Evolutionary conservation across 2,329 filamentous ascomycete genomes (phyloP).

Genomic region (Davidsoniella virescens): DNA sequence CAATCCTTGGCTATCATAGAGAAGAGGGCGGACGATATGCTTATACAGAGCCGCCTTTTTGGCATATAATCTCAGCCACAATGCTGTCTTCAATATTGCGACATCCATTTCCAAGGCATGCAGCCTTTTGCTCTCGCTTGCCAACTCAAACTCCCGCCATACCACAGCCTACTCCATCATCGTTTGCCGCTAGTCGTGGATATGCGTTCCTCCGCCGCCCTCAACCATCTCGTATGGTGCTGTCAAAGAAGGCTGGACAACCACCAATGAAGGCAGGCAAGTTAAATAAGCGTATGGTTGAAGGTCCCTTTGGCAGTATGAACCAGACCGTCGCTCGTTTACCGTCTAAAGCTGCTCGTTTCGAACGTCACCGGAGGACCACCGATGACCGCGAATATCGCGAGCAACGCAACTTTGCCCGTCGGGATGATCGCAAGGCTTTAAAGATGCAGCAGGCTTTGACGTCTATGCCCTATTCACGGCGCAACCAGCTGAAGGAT

Average conservation of each 20-base stretch:
- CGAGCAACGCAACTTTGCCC: slow-evolving; percentile 22
- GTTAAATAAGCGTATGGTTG: slow-evolving; percentile 23
- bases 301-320: slow-evolving; percentile 39
- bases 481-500: slow-evolving; percentile 35
- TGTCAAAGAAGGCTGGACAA: slow-evolving; percentile 36
- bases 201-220: slow-evolving; percentile 3
- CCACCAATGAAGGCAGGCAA: slow-evolving; percentile 22
- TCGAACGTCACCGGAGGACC: neutral
- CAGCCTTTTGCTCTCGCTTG: too few relatives aligned
- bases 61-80: neutral
- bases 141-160: neutral
- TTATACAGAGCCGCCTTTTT: too few relatives aligned
- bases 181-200: neutral
- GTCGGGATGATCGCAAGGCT: slow-evolving; percentile 43
- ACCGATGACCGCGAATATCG: slow-evolving; percentile 13
- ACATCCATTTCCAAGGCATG: neutral
- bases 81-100: slow-evolving; percentile 4
- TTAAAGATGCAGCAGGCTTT: slow-evolving; percentile 86
- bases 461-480: slow-evolving; percentile 58
- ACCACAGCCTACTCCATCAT: neutral
- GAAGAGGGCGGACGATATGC: too few relatives aligned
- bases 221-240: slow-evolving; percentile 38
- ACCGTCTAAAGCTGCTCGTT: slow-evolving; percentile 8
- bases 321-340: slow-evolving; percentile 35
- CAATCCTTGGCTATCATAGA: too few relatives aligned